These are phyloP conservation scores for Oryza rufipogon DNA, from an alignment of 176 grass and related monocot genomes.

Conservation along the genomic window DNA sequence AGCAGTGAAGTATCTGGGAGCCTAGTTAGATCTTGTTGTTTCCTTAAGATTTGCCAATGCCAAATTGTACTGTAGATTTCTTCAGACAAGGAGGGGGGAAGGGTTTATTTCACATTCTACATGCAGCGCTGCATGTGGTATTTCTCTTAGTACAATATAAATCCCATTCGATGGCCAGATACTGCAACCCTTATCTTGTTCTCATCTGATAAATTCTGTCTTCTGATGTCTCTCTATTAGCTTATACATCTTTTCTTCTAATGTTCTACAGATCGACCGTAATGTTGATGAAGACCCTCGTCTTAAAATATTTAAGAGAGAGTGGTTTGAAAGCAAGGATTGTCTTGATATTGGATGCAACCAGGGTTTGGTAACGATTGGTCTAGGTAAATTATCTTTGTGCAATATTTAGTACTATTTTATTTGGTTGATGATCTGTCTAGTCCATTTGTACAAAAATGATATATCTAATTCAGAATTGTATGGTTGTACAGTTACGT, in stretches of 20 bases:
- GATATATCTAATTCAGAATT: not conserved
- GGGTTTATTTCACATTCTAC: not conserved
- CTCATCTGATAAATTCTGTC: not conserved
- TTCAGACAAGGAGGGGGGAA: not conserved
- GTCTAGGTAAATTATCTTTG: slow-evolving; percentile 59
- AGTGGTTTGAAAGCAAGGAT: slow-evolving; percentile 95
- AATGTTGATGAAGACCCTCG: slow-evolving; percentile 82
- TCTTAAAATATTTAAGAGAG: slow-evolving; percentile 67
- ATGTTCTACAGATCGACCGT: slow-evolving; percentile 59
- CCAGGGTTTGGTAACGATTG: slow-evolving; percentile 83
- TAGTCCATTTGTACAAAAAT: not conserved
- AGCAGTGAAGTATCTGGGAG: not conserved
- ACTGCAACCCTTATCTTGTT: not conserved
- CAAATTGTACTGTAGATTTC: not conserved
- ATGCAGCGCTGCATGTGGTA: not conserved
- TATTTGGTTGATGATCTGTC: slow-evolving; percentile 19
- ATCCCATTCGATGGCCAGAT: not conserved
- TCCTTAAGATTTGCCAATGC: not conserved
- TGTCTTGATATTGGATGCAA: slow-evolving; percentile 98
- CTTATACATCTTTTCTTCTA: not conserved
- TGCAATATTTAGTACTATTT: slow-evolving; percentile 22
- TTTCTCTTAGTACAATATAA: not conserved
- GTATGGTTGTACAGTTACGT: slow-evolving; percentile 10
- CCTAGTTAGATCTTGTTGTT: slow-evolving; percentile 1
- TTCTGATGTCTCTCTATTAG: not conserved